These are phyloP conservation scores for Cadophora sp. DNA, from an alignment of 2,329 filamentous ascomycete species.

Conservation along the genomic window DNA sequence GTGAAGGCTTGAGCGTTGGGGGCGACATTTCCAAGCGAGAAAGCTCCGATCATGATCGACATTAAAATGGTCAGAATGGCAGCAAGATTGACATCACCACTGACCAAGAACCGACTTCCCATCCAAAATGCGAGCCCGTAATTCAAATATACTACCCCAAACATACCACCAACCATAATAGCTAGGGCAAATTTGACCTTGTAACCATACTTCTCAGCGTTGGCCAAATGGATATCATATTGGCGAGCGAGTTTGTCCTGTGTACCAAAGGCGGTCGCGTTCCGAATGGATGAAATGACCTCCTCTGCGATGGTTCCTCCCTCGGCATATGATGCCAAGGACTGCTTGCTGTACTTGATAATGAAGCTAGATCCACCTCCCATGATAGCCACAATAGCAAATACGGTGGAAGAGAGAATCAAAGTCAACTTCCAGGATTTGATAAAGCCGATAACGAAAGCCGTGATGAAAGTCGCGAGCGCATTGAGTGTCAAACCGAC, in stretches of 20 bases:
- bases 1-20: constrained; percentile 89
- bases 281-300: constrained; percentile 91
- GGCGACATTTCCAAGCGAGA: constrained; percentile 85
- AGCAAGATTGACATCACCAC: constrained; percentile 69
- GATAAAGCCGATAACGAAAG: constrained; percentile 89
- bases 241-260: constrained; percentile 89
- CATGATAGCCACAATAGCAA: constrained; percentile 81
- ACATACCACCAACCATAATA: constrained; percentile 83
- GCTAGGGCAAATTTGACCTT: constrained; percentile 76
- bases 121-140: constrained; percentile 91
- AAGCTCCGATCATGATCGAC: constrained; percentile 91
- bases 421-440: constrained; percentile 93
- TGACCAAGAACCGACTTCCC: constrained; percentile 76
- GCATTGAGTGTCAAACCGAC: constrained; percentile 79
- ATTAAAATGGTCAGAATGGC: constrained; percentile 85
- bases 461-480: constrained; percentile 82
- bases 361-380: constrained; percentile 76
- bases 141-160: constrained; percentile 84
- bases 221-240: constrained; percentile 77
- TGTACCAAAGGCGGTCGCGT: constrained; percentile 90
- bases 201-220: constrained; percentile 78
- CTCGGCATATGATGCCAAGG: constrained; percentile 79
- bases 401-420: constrained; percentile 82
- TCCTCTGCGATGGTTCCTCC: constrained; percentile 93
- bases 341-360: constrained; percentile 80